Percentiles rank a stretch among this genome's conserved stretches.
phyloP scores from a whole-genome alignment of 1,284 basidiomycete species.

The Ganoderma resinaceum region DNA sequence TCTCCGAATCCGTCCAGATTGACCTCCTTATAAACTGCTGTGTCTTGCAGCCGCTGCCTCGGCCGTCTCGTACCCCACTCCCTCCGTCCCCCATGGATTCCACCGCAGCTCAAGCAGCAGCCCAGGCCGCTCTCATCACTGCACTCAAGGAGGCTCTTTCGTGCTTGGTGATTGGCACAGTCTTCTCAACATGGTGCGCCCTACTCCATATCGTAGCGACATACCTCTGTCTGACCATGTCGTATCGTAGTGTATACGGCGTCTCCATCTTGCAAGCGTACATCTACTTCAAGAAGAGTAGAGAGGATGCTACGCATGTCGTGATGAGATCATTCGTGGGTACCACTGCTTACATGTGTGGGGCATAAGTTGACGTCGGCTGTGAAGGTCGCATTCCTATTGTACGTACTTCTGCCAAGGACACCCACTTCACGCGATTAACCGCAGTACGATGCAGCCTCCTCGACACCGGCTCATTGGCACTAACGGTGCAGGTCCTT shows the following conservation, averaged over 20 bases:
- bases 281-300: neutral
- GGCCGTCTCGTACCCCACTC: neutral
- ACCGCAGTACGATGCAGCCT: neutral
- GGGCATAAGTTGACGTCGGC: neutral
- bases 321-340: neutral
- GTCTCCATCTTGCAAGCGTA: neutral
- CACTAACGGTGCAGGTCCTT: neutral
- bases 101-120: neutral
- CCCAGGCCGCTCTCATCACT: neutral
- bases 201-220: neutral
- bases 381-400: neutral
- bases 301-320: neutral
- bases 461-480: neutral
- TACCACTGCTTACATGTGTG: neutral
- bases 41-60: neutral
- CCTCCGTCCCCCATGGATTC: neutral
- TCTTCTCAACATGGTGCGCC: neutral
- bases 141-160: neutral
- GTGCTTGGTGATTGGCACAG: neutral
- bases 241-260: neutral
- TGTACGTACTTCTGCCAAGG: neutral
- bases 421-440: neutral
- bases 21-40: neutral
- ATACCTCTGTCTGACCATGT: neutral
- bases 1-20: neutral